A percentile compares a stretch with the other conserved stretches of the same genome.
Conservation (phyloP, 176 grass and related monocot species). For the Triticum dicoccoides region DNA sequence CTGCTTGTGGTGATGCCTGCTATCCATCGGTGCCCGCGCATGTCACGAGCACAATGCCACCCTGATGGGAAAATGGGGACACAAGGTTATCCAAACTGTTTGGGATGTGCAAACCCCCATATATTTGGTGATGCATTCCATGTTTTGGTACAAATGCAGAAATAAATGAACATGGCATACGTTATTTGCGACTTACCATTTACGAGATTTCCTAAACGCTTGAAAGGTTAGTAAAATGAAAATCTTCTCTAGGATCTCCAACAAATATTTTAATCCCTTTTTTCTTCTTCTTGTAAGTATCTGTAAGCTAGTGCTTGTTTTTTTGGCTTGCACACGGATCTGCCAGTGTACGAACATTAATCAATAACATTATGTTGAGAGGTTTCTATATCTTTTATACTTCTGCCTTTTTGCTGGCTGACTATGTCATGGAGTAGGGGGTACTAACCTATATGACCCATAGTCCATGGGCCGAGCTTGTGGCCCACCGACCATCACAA, state of each 20-base stretch:
- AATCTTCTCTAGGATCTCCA: neutral
- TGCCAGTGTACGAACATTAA: neutral
- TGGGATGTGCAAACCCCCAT: neutral
- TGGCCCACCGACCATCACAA: too few relatives aligned
- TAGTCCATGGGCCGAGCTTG: too few relatives aligned
- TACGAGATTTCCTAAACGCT: neutral
- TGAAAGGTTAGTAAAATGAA: neutral
- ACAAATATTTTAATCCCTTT: neutral
- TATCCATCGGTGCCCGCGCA: too few relatives aligned
- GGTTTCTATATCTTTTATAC: too few relatives aligned
- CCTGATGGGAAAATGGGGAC: neutral
- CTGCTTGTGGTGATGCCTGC: too few relatives aligned
- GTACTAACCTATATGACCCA: too few relatives aligned
- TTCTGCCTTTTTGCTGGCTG: too few relatives aligned
- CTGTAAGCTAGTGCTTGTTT: neutral
- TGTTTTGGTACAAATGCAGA: neutral
- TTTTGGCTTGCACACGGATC: neutral
- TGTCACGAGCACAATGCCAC: too few relatives aligned
- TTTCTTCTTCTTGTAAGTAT: neutral
- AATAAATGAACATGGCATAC: neutral
- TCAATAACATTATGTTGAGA: too few relatives aligned
- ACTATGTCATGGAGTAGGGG: too few relatives aligned
- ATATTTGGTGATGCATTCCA: neutral
- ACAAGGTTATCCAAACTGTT: neutral
- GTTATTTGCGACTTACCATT: neutral